Evolutionary conservation across 805 yeast species (phyloP).

Genomic region (Ogataea kodamae): DNA sequence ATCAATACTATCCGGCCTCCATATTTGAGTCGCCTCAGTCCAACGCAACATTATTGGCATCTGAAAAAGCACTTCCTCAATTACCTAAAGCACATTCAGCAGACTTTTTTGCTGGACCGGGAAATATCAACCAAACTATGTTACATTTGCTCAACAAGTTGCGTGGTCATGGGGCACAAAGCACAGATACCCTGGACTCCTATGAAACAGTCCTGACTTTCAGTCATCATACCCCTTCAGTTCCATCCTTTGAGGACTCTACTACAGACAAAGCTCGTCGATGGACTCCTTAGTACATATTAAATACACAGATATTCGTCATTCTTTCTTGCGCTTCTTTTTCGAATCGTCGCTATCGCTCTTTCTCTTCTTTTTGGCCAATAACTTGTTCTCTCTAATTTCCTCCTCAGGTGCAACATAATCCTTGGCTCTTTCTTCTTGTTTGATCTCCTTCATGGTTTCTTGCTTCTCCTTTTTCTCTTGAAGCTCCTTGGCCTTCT

Average conservation of each 20-base stretch:
- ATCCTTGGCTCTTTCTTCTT: conserved; percentile 69
- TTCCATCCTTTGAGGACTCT: conserved; percentile 13
- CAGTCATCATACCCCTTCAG: conserved; percentile 4
- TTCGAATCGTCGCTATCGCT: conserved; percentile 30
- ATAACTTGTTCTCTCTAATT: conserved; percentile 34
- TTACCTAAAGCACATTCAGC: not conserved
- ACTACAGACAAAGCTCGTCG: conserved; percentile 17
- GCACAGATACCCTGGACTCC: conserved; percentile 4
- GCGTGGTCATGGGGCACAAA: conserved; percentile 3
- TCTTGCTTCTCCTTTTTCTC: conserved; percentile 79
- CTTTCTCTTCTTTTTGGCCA: conserved; percentile 31
- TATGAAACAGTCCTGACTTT: conserved; percentile 8
- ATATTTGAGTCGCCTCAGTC: conserved; percentile 2
- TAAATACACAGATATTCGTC: conserved; percentile 2
- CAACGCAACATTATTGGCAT: conserved; percentile 1
- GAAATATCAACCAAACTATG: conserved; percentile 19
- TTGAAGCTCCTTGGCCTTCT: conserved; percentile 63
- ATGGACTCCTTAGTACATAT: conserved; percentile 15
- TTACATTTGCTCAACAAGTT: conserved; percentile 13
- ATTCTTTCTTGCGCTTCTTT: conserved; percentile 29
- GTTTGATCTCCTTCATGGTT: conserved; percentile 60
- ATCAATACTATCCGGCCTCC: not conserved
- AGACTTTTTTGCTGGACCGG: conserved; percentile 17
- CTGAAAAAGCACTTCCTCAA: conserved; percentile 4
- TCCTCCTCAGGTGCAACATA: conserved; percentile 84